Evolutionary conservation across 1,284 basidiomycete genomes (phyloP), one percentile per base, ranked within the genome.

Genomic region (Cutaneotrichosporon sp.): DNA sequence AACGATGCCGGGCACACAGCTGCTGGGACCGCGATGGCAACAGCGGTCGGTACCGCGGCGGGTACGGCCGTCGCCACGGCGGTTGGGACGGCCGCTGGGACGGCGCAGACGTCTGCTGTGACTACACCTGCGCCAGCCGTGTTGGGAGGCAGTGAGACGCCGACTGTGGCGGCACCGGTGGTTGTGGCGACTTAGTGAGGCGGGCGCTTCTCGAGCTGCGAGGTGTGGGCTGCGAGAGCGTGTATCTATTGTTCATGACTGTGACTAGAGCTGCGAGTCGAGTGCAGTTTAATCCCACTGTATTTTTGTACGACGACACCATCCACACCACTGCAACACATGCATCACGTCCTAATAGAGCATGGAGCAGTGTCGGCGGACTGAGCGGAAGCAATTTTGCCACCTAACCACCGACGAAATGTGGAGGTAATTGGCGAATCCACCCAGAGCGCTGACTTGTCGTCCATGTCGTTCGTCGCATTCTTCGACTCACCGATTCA

Each of bases 361-460:
- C n/a, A 10, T 11, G n/a, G 7, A 35, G n/a, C 11, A 39, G 22
- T 26, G 25, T 12, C n/a, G 17, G 22, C 22, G n/a, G 27, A 5
- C 10, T 3, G 19, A 29, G 42, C 43, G 43, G 43, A 33, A 33
- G 29, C 43, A 45, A 45, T 45, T 45, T 43, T 39, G 37, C 37
- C 37, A 39, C 37, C 37, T 14, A 12, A 26, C 25, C 41, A 27
- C 41, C 14, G 17, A 27, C n/a, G 12, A n/a, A 9, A 22, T 19
- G 27, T 32, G 42, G 26, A 44, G 42, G 29, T 44, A n/a, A 16
- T 32, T 34, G 33, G 33, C 19, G 33, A 17, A 34, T 14, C 16
- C 12, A 10, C 7, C 33, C 33, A 34, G 16, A 10, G 10, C 4
- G 31, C 31, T 32, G 2, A 31, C 29, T 31, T 33, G 31, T 14